Evolutionary conservation across 805 yeast genomes (phyloP).

Genomic region (Saturnispora sanitii): DNA sequence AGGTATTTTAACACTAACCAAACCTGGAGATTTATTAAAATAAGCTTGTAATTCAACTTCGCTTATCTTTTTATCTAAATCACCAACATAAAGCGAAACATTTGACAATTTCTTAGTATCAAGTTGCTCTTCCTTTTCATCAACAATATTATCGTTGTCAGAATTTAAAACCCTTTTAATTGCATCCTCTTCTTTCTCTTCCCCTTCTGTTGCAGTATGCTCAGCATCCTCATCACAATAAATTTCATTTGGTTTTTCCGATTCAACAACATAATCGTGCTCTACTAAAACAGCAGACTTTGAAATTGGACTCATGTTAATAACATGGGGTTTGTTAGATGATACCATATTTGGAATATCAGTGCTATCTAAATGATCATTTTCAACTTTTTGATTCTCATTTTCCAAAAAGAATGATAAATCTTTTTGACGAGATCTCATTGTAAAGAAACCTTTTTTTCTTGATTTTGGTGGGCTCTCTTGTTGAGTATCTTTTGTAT

Average conservation of each 20-base stretch:
- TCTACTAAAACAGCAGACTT: background rate
- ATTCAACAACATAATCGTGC: constrained; percentile 3
- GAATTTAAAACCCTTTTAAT: background rate
- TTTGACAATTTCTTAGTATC: background rate
- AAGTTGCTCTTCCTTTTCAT: constrained; percentile 8
- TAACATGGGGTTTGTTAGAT: background rate
- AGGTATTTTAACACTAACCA: constrained; percentile 53
- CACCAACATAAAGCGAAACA: constrained; percentile 51
- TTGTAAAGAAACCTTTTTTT: constrained; percentile 5
- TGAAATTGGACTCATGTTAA: constrained; percentile 5
- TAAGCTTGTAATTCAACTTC: constrained; percentile 37
- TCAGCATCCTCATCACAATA: background rate
- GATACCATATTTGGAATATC: background rate
- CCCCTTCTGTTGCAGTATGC: background rate
- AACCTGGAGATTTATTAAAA: constrained; percentile 36
- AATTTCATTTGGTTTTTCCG: background rate
- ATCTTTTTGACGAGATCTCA: constrained; percentile 6
- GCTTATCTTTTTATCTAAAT: constrained; percentile 39
- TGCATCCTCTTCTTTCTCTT: background rate
- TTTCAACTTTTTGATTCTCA: constrained; percentile 2
- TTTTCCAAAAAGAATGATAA: constrained; percentile 9
- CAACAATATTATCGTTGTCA: background rate
- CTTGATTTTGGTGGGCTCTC: background rate
- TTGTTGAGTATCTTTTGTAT: background rate
- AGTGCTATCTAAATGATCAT: background rate